Conservation (phyloP, 2,329 filamentous ascomycete genomes). For the Pseudopyricularia cyperi region DNA sequence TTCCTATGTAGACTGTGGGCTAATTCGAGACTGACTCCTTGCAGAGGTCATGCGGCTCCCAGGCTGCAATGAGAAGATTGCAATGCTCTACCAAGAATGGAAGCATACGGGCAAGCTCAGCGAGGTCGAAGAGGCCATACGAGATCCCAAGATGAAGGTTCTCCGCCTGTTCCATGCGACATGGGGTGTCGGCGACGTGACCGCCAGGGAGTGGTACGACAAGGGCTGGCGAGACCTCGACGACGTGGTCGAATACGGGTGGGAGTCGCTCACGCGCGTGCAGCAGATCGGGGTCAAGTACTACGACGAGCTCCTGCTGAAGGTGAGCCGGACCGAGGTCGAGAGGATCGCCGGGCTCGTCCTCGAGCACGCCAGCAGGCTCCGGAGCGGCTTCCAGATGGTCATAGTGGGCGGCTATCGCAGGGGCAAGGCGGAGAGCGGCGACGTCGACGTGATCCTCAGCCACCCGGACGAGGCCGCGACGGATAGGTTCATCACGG, state of each 20-base stretch:
- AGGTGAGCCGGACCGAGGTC: slow-evolving; percentile 62
- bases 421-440: slow-evolving; percentile 57
- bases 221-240: slow-evolving; percentile 74
- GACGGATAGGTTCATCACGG: slow-evolving; percentile 57
- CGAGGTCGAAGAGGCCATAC: slow-evolving; percentile 51
- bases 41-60: slow-evolving; percentile 48
- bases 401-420: slow-evolving; percentile 69
- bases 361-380: slow-evolving; percentile 49
- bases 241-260: slow-evolving; percentile 74
- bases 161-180: slow-evolving; percentile 68
- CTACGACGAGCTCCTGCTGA: slow-evolving; percentile 69
- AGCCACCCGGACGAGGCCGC: slow-evolving; percentile 59
- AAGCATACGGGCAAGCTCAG: slow-evolving; percentile 42
- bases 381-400: slow-evolving; percentile 43
- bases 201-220: slow-evolving; percentile 69
- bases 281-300: slow-evolving; percentile 93
- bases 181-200: slow-evolving; percentile 81
- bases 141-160: slow-evolving; percentile 49
- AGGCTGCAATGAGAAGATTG: slow-evolving; percentile 71
- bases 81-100: slow-evolving; percentile 67
- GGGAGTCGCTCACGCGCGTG: slow-evolving; percentile 59
- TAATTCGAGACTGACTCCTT: slow-evolving; percentile 1
- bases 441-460: slow-evolving; percentile 79
- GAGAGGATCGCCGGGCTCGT: slow-evolving; percentile 54
- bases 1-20: no score